phyloP scores from a whole-genome alignment of 148 eudicot species.

The Vaccinium corymbosum region DNA sequence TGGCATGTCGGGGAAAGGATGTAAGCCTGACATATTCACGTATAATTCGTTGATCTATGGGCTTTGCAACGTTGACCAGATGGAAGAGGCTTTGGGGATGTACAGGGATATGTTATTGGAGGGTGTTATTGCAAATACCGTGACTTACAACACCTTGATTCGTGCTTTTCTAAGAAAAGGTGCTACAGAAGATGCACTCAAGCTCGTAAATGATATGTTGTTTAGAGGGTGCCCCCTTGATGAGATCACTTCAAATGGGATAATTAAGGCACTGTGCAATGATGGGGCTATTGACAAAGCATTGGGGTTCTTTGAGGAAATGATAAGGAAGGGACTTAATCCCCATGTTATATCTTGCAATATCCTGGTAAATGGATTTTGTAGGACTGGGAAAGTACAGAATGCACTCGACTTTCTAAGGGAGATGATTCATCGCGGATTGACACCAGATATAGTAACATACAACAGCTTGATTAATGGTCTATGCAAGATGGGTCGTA shows the following conservation, averaged over 20 bases:
- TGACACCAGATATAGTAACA: slow-evolving; percentile 80
- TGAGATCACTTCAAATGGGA: slow-evolving; percentile 62
- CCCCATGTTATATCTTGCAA: slow-evolving; percentile 63
- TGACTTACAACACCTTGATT: slow-evolving; percentile 84
- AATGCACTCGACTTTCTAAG: slow-evolving; percentile 61
- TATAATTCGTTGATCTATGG: slow-evolving; percentile 80
- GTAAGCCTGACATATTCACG: slow-evolving; percentile 74
- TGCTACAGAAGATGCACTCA: slow-evolving; percentile 60
- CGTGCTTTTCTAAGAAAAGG: slow-evolving; percentile 62
- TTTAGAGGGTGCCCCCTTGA: slow-evolving; percentile 78
- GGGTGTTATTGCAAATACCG: slow-evolving; percentile 84
- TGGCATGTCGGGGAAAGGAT: slow-evolving; percentile 57
- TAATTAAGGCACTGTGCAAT: slow-evolving; percentile 72
- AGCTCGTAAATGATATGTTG: slow-evolving; percentile 86
- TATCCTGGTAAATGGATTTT: slow-evolving; percentile 68
- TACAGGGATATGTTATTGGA: slow-evolving; percentile 78
- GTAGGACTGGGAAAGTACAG: slow-evolving; percentile 55
- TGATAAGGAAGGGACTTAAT: slow-evolving; percentile 53
- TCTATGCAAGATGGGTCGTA: slow-evolving; percentile 53
- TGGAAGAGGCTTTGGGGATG: slow-evolving; percentile 65
- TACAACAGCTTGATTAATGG: slow-evolving; percentile 84
- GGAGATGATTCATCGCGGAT: slow-evolving; percentile 64
- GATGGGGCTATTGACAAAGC: slow-evolving; percentile 85
- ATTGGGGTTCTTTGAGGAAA: slow-evolving; percentile 76
- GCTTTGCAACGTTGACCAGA: slow-evolving; percentile 57